Evolutionary conservation across 1,139 yeast genomes (phyloP), one percentile per base, ranked within the genome.

Genomic region (Insectozyma bohioensis): DNA sequence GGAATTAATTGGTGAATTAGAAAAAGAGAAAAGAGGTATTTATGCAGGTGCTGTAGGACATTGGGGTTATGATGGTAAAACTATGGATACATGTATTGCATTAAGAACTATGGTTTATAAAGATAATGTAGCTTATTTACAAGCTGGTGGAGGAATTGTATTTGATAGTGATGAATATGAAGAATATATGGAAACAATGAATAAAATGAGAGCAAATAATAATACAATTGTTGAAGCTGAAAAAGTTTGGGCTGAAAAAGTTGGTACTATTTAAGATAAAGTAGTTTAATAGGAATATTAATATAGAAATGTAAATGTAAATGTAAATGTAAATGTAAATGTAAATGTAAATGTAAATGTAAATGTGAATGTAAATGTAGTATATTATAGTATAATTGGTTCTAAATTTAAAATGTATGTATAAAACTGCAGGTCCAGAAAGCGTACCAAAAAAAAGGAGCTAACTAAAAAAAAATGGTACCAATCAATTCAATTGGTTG

Each of bases 11-110:
- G 84, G 85, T 18, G 95, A 86, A 54, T 67, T 92, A 33, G 98
- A 92, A 56, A 72, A 78, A 45, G 97, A 92, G 54, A 86, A 88
- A 53, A 75, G 98, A 52, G 98, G 98, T 26, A 90, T 90, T 10
- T 92, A 92, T 54, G 98, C 98, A 1, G 98, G 98, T 43, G 98
- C 98, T 1, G 97, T 92, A n/a, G 98, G 98, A 8, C 85, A 85
- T 57, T 92, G 97, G 96, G 90, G 95, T 1, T 92, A 88, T 55
- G 95, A 87, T 51, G 87, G 94, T 12, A 79, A 77, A 48, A 75
- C 88, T 17, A 92, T 92, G 97, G 95, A 92, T 54, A 92, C 97
- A 1, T 92, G 98, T 63, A 92, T 92, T 54, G 98, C 98, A 0
- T 69, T 92, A 48, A 77, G 98, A 63, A 92, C 98, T 1, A 92